Conservation (phyloP, 1,139 yeast species). For the Meyerozyma elateridarum region DNA sequence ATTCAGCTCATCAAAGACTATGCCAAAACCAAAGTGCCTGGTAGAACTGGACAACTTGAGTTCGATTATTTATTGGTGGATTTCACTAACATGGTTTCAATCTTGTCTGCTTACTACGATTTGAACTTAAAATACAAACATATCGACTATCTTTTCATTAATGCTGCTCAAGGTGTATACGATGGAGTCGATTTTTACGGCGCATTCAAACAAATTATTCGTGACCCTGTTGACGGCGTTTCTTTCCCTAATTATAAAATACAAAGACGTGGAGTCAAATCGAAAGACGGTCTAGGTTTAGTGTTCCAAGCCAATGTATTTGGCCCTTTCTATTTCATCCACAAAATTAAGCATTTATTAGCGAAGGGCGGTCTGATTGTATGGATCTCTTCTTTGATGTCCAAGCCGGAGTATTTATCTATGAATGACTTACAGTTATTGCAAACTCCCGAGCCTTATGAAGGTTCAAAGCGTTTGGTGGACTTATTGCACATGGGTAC, state of each 20-base stretch:
- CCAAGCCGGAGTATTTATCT: conserved; percentile 66
- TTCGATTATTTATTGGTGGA: conserved; percentile 86
- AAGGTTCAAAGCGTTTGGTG: conserved; percentile 84
- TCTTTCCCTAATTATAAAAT: conserved; percentile 82
- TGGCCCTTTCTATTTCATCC: conserved; percentile 84
- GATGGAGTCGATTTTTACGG: conserved; percentile 81
- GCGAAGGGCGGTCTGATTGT: conserved; percentile 57
- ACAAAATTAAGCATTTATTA: conserved; percentile 52
- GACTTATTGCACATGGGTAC: conserved; percentile 79
- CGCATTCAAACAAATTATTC: conserved; percentile 62
- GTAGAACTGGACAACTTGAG: conserved; percentile 55
- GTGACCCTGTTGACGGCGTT: conserved; percentile 70
- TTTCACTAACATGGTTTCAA: conserved; percentile 86
- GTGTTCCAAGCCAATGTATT: conserved; percentile 94
- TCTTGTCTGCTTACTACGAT: conserved; percentile 70
- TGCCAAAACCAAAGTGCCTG: conserved; percentile 30
- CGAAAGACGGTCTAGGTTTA: conserved; percentile 72
- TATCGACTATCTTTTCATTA: conserved; percentile 75
- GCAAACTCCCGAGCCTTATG: conserved; percentile 66
- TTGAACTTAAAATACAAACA: conserved; percentile 55
- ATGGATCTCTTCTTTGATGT: conserved; percentile 84
- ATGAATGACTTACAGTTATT: conserved; percentile 71
- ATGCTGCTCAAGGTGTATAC: conserved; percentile 88
- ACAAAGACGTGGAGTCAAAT: conserved; percentile 69
- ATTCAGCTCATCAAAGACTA: conserved; percentile 55